Conservation (phyloP, 257 asterid genomes). For the Solanum habrochaites region DNA sequence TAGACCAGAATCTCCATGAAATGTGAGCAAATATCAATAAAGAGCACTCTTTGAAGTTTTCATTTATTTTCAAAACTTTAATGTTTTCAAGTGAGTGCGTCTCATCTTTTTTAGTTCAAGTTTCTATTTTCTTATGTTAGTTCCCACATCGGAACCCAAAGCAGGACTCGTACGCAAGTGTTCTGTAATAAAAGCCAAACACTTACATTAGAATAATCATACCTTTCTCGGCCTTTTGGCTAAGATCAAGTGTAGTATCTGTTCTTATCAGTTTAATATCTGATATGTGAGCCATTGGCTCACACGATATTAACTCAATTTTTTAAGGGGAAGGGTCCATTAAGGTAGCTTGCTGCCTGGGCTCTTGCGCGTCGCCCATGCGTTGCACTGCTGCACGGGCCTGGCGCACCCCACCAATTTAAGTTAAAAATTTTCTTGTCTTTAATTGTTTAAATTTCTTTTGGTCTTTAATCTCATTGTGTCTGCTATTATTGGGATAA, state of each 20-base stretch:
- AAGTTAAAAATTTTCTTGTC: rapidly evolving
- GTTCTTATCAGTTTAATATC: too few species aligned
- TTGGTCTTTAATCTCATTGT: neutral
- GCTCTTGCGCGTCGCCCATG: neutral
- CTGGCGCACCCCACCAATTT: neutral
- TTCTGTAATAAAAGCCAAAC: neutral
- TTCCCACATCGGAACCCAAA: neutral
- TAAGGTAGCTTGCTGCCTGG: neutral
- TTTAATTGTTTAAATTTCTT: rapidly evolving
- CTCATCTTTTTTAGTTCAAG: neutral
- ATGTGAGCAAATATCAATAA: neutral
- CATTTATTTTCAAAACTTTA: neutral
- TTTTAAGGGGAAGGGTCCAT: neutral
- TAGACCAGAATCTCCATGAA: neutral
- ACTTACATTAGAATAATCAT: rapidly evolving
- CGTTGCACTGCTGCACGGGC: neutral
- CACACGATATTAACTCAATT: too few species aligned
- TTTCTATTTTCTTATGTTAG: neutral
- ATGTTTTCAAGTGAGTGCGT: slow-evolving; percentile 18
- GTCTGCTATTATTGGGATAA: too few species aligned
- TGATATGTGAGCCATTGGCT: too few species aligned
- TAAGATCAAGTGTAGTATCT: slow-evolving; percentile 33
- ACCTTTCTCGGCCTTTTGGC: slow-evolving; percentile 54
- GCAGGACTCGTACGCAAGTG: too few species aligned
- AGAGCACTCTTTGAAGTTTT: neutral